Conservation (phyloP, 1,139 yeast species). For the Zygoascus hellenicus region DNA sequence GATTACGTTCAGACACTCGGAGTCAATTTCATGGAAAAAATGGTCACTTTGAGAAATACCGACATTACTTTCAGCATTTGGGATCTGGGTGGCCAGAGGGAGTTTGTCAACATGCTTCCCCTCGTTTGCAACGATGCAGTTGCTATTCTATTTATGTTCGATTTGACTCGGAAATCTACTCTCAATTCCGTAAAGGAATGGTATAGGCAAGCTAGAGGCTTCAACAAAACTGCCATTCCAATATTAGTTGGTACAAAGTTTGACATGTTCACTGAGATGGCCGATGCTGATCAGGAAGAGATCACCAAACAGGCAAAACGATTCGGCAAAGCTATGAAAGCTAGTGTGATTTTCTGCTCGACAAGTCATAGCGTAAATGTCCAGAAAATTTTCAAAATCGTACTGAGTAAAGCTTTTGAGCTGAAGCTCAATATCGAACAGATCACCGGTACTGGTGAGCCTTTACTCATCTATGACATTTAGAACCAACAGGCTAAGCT, state of each 20-base stretch:
- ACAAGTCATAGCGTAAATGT: constrained; percentile 91
- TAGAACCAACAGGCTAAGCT: constrained; percentile 24
- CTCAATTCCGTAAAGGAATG: constrained; percentile 86
- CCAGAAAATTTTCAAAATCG: constrained; percentile 88
- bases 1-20: constrained; percentile 92
- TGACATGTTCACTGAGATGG: constrained; percentile 67
- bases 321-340: constrained; percentile 88
- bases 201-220: constrained; percentile 91
- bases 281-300: constrained; percentile 77
- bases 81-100: constrained; percentile 97
- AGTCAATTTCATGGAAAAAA: constrained; percentile 91
- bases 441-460: constrained; percentile 79
- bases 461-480: constrained; percentile 62
- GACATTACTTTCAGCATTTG: constrained; percentile 89
- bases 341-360: constrained; percentile 85
- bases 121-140: constrained; percentile 91
- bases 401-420: constrained; percentile 88
- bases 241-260: constrained; percentile 91
- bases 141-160: constrained; percentile 89
- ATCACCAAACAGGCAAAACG: constrained; percentile 80
- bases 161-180: constrained; percentile 80
- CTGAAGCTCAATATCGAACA: constrained; percentile 80
- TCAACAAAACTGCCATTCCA: constrained; percentile 87
- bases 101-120: constrained; percentile 94
- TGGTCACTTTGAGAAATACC: constrained; percentile 79